Conservation (phyloP, 2,329 filamentous ascomycete species). For the Talaromyces sp. region DNA sequence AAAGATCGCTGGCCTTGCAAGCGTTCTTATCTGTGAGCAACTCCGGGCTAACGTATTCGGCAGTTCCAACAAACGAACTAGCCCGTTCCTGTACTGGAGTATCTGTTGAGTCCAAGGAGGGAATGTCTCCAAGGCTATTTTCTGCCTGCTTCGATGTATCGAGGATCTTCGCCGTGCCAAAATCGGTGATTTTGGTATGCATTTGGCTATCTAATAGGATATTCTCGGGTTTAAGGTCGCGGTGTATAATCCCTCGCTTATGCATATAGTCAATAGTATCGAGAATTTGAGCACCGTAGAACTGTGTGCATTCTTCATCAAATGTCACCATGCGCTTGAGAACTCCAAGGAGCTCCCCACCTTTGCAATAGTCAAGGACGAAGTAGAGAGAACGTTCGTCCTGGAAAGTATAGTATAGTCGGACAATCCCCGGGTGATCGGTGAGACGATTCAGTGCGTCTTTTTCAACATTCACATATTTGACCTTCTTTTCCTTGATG, state of each 20-base stretch:
- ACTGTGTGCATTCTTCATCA: conserved; percentile 87
- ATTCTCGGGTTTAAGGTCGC: conserved; percentile 95
- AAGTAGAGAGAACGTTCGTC: conserved; percentile 96
- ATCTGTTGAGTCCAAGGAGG: conserved; percentile 50
- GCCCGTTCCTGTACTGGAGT: conserved; percentile 67
- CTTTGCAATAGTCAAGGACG: conserved; percentile 87
- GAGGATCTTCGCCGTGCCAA: conserved; percentile 94
- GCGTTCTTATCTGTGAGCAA: conserved; percentile 95
- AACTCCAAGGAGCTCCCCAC: conserved; percentile 86
- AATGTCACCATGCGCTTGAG: conserved; percentile 94
- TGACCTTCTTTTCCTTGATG: conserved; percentile 99
- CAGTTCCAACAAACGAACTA: conserved; percentile 94
- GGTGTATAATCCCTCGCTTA: conserved; percentile 88
- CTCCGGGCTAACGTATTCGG: conserved; percentile 97
- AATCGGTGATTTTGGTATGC: conserved; percentile 98
- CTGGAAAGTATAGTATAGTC: conserved; percentile 97
- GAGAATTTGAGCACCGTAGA: conserved; percentile 93
- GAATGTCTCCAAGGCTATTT: conserved; percentile 46
- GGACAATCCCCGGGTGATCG: conserved; percentile 93
- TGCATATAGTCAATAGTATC: conserved; percentile 99
- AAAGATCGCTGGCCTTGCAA: conserved; percentile 95
- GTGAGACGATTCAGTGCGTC: conserved; percentile 94
- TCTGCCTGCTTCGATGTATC: conserved; percentile 51
- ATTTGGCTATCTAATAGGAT: conserved; percentile 92
- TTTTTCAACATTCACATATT: conserved; percentile 99